phyloP scores from a whole-genome alignment of 768 basidiomycete species.

The Amanita pseudoporphyria region DNA sequence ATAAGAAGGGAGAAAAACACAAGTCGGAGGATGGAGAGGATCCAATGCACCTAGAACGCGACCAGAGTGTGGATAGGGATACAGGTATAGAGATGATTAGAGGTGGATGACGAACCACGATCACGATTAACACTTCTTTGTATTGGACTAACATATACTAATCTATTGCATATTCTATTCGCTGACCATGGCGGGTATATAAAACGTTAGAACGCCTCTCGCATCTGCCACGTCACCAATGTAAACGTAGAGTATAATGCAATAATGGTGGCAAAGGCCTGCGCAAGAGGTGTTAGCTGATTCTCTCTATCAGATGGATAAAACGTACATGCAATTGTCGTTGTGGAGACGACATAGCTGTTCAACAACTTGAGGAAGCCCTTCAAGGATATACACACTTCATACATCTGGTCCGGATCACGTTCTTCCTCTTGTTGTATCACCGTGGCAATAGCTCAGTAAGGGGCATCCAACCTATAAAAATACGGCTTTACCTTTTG shows the following conservation, averaged over 20 bases:
- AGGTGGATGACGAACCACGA: constrained; percentile 47
- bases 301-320: background rate
- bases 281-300: background rate
- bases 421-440: constrained; percentile 26
- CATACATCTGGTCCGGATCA: constrained; percentile 51
- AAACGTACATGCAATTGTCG: constrained; percentile 73
- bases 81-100: constrained; percentile 57
- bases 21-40: constrained; percentile 10
- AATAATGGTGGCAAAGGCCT: constrained; percentile 80
- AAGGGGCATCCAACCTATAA: background rate
- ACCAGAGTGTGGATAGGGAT: constrained; percentile 39
- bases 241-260: constrained; percentile 83
- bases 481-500: constrained; percentile 42
- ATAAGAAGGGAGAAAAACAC: constrained; percentile 11
- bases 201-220: constrained; percentile 82
- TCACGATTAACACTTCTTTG: background rate
- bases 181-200: constrained; percentile 71
- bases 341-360: constrained; percentile 70
- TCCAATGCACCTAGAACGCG: constrained; percentile 40
- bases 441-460: constrained; percentile 8
- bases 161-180: constrained; percentile 23
- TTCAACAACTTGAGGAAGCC: constrained; percentile 78
- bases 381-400: constrained; percentile 59
- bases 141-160: background rate
- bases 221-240: constrained; percentile 72